phyloP scores from a whole-genome alignment of 2,329 filamentous ascomycete species.

The Pleoardoris graminearum region DNA sequence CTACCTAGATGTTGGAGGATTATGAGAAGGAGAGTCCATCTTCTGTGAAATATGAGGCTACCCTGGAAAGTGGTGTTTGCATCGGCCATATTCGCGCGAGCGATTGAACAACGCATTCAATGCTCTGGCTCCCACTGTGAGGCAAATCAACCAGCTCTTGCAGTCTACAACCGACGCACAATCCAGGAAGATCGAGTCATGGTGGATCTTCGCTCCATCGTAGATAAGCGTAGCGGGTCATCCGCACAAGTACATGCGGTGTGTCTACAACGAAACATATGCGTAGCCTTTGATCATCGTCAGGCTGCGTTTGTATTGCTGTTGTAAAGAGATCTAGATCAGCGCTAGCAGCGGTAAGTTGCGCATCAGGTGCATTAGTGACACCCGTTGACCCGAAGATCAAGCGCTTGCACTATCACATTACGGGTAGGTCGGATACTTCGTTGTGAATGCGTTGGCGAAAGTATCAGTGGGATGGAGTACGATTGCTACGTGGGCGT shows the following conservation, averaged over 20 bases:
- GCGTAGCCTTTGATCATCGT: neutral
- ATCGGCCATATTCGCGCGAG: neutral
- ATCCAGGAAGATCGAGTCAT: neutral
- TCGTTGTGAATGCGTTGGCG: neutral
- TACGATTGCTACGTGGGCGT: slow-evolving; percentile 2
- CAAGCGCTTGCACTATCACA: neutral
- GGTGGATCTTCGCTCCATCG: too few relatives aligned
- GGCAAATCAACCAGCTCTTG: neutral
- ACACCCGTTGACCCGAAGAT: neutral
- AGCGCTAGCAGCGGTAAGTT: neutral
- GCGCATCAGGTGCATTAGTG: neutral
- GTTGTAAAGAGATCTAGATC: neutral
- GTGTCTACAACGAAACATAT: too few relatives aligned
- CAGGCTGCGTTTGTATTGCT: neutral
- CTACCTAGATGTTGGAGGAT: neutral
- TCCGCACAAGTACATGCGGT: too few relatives aligned
- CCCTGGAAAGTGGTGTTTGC: slow-evolving; percentile 4
- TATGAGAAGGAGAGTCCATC: neutral
- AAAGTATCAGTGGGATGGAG: neutral
- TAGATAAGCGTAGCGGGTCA: too few relatives aligned
- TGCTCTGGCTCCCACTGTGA: neutral
- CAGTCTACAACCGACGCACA: neutral
- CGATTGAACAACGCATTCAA: slow-evolving; percentile 4
- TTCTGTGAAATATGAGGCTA: neutral
- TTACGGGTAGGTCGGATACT: neutral